Conservation (phyloP, 2,329 filamentous ascomycete genomes). For the Sporothrix humicola region DNA sequence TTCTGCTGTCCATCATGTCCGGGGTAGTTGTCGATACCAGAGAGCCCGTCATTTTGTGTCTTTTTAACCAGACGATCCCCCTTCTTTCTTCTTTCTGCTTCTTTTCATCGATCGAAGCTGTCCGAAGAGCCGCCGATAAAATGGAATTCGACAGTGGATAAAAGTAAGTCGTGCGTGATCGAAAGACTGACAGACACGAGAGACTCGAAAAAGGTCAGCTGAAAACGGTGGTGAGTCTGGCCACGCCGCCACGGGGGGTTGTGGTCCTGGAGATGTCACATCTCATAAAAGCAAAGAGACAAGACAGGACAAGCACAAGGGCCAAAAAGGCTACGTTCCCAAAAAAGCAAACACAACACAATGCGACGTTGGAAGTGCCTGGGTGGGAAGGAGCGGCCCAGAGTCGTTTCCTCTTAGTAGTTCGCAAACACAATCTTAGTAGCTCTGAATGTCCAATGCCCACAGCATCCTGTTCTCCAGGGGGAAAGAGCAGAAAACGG, state of each 20-base stretch:
- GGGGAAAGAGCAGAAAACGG: not conserved
- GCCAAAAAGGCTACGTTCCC: slow-evolving; percentile 1
- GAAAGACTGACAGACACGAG: slow-evolving; percentile 12
- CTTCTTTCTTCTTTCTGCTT: not conserved
- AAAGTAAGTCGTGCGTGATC: not conserved
- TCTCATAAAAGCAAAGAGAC: not conserved
- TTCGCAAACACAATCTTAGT: slow-evolving; percentile 16
- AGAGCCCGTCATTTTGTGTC: not conserved
- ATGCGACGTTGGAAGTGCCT: not conserved
- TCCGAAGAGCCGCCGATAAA: slow-evolving; percentile 2
- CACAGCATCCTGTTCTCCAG: not conserved
- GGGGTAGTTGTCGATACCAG: not conserved
- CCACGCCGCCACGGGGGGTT: not conserved
- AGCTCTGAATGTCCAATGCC: not conserved
- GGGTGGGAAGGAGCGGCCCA: slow-evolving; percentile 1
- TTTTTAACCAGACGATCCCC: slow-evolving; percentile 17
- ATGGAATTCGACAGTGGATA: not conserved
- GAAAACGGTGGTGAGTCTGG: slow-evolving; percentile 17
- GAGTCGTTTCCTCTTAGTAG: slow-evolving; percentile 10
- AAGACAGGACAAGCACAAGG: not conserved
- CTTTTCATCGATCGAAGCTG: not conserved
- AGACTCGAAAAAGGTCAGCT: not conserved
- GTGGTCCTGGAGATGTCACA: slow-evolving; percentile 5
- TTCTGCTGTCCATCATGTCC: slow-evolving; percentile 6
- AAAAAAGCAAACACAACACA: slow-evolving; percentile 2